Percentiles rank a stretch among this genome's conserved stretches.
phyloP scores from a whole-genome alignment of 2,329 filamentous ascomycete genomes.

The Fusarium sp. region DNA sequence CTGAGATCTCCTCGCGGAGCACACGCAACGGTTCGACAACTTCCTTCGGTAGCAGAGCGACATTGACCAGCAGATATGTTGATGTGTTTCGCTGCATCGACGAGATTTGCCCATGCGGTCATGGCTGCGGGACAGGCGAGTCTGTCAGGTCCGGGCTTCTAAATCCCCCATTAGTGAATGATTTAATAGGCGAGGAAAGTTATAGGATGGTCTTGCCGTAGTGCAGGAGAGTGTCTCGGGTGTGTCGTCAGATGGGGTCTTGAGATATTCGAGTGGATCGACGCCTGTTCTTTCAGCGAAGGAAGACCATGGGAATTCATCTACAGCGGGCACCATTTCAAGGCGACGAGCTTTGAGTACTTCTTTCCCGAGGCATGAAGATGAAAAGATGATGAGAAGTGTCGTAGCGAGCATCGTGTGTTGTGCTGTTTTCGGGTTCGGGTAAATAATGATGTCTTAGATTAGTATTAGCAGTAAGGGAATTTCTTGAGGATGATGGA shows the following conservation, averaged over 20 bases:
- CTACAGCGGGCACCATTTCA: neutral
- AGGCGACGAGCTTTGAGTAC: neutral
- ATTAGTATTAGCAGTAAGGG: neutral
- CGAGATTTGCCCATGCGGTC: slow-evolving; percentile 27
- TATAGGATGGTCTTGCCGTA: slow-evolving; percentile 4
- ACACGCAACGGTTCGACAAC: slow-evolving; percentile 40
- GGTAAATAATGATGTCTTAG: neutral
- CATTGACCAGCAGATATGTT: slow-evolving; percentile 29
- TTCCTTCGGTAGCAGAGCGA: slow-evolving; percentile 9
- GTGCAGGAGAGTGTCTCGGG: slow-evolving; percentile 38
- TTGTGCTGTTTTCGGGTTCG: neutral
- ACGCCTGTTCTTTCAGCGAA: slow-evolving; percentile 37
- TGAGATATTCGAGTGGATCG: slow-evolving; percentile 25
- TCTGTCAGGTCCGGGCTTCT: slow-evolving; percentile 39
- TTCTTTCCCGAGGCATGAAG: slow-evolving; percentile 1
- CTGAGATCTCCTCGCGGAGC: slow-evolving; percentile 21
- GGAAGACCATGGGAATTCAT: slow-evolving; percentile 30
- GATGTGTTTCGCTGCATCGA: slow-evolving; percentile 12
- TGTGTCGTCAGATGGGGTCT: neutral
- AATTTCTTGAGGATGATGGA: neutral
- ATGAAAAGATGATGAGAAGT: slow-evolving; percentile 9
- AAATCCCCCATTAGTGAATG: neutral
- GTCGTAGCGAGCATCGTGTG: slow-evolving; percentile 20
- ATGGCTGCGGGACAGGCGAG: slow-evolving; percentile 41
- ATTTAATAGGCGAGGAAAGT: neutral